Evolutionary conservation across 2,329 filamentous ascomycete genomes (phyloP).

Genomic region (Furcasterigmium furcatum): DNA sequence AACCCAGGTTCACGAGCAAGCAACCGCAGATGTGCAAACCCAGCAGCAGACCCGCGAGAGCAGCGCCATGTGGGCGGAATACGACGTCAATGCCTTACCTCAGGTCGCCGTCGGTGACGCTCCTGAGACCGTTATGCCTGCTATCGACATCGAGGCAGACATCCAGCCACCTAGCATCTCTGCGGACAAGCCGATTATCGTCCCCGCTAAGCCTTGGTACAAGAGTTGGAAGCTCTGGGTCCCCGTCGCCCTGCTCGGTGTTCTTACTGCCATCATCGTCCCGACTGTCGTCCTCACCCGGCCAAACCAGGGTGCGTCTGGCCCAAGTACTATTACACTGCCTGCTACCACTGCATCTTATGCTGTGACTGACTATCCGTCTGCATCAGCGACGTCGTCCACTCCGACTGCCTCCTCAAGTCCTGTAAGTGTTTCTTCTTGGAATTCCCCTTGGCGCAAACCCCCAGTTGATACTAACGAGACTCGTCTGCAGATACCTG

Average conservation of each 20-base stretch:
- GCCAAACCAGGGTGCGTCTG: constrained; percentile 16
- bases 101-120: constrained; percentile 6
- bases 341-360: background rate
- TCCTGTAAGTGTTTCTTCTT: background rate
- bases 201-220: background rate
- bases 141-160: constrained; percentile 2
- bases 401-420: background rate
- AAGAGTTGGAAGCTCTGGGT: background rate
- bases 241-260: constrained; percentile 14
- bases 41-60: constrained; percentile 1
- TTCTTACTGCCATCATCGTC: constrained; percentile 32
- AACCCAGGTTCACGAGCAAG: no score
- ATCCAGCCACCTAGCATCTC: background rate
- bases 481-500: constrained; percentile 1
- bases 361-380: background rate
- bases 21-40: no score
- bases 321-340: background rate
- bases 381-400: background rate
- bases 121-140: constrained; percentile 7
- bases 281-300: constrained; percentile 24
- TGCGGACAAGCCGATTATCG: background rate
- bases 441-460: background rate
- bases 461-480: background rate
- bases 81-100: constrained; percentile 6
- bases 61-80: constrained; percentile 3